A percentile compares a stretch with the other conserved stretches of the same genome.
phyloP scores from a whole-genome alignment of 345 rosid species.

The Viola odorata region DNA sequence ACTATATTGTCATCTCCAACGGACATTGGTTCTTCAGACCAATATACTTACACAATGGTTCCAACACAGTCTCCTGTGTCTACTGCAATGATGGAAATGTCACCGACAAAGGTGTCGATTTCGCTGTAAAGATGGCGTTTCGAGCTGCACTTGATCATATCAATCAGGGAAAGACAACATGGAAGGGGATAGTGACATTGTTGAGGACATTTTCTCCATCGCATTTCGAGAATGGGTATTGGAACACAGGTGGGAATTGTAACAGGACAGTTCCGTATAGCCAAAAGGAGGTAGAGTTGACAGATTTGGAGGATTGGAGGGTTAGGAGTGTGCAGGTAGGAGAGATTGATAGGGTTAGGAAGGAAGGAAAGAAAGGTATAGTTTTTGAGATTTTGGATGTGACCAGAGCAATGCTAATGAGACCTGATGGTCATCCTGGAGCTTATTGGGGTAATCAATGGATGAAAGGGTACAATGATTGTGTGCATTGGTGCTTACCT shows the following conservation, averaged over 20 bases:
- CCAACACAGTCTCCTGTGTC: slow-evolving; percentile 47
- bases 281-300: slow-evolving; percentile 17
- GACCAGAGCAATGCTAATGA: slow-evolving; percentile 63
- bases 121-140: slow-evolving; percentile 47
- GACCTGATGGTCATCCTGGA: slow-evolving; percentile 83
- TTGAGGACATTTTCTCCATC: slow-evolving; percentile 80
- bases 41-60: slow-evolving; percentile 38
- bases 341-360: slow-evolving; percentile 33
- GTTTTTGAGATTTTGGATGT: slow-evolving; percentile 50
- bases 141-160: slow-evolving; percentile 43
- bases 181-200: slow-evolving; percentile 35
- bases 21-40: slow-evolving; percentile 84
- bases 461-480: slow-evolving; percentile 79
- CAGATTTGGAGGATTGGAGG: slow-evolving; percentile 33
- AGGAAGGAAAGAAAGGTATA: slow-evolving; percentile 24
- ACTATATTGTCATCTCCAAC: slow-evolving; percentile 51
- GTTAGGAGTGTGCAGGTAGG: slow-evolving; percentile 47
- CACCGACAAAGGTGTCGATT: slow-evolving; percentile 32
- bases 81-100: slow-evolving; percentile 50
- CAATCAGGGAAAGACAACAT: slow-evolving; percentile 23
- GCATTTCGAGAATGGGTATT: slow-evolving; percentile 74
- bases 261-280: slow-evolving; percentile 45
- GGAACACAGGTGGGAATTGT: slow-evolving; percentile 77
- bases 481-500: slow-evolving; percentile 90
- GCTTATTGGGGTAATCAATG: slow-evolving; percentile 62